Conservation (phyloP, 495 filamentous ascomycete species). For the Penicillium alfredii region DNA sequence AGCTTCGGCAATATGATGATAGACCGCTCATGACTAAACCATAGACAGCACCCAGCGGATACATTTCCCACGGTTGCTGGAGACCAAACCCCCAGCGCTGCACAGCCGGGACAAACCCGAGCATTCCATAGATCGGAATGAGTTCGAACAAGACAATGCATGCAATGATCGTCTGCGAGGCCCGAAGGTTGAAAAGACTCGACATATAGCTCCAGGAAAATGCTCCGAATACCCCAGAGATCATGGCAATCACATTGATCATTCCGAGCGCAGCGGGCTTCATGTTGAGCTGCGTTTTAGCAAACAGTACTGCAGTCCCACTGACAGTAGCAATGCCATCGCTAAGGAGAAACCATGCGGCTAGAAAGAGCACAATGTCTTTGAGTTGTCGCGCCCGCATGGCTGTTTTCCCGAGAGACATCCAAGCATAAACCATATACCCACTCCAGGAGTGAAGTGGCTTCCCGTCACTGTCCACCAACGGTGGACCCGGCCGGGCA, state of each 20-base stretch:
- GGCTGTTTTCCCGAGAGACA: constrained; percentile 71
- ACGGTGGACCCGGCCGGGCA: constrained; percentile 79
- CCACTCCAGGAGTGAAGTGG: constrained; percentile 42
- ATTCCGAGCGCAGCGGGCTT: constrained; percentile 78
- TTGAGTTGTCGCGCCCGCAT: constrained; percentile 71
- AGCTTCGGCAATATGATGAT: constrained; percentile 86
- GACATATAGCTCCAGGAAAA: constrained; percentile 84
- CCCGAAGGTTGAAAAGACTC: constrained; percentile 53
- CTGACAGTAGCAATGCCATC: constrained; percentile 93
- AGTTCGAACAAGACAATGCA: constrained; percentile 87
- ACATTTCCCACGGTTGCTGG: constrained; percentile 96
- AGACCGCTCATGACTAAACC: constrained; percentile 90
- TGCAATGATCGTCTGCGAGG: constrained; percentile 82
- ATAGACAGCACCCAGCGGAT: constrained; percentile 82
- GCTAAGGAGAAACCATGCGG: constrained; percentile 89
- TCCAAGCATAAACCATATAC: constrained; percentile 80
- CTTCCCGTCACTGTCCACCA: constrained; percentile 41
- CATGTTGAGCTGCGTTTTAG: constrained; percentile 91
- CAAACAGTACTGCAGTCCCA: constrained; percentile 91
- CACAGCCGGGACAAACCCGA: constrained; percentile 84
- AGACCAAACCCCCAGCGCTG: constrained; percentile 72
- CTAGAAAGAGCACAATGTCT: constrained; percentile 82
- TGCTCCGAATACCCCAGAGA: constrained; percentile 76
- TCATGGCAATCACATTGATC: constrained; percentile 86
- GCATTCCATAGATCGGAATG: constrained; percentile 84